phyloP scores from a whole-genome alignment of 1,139 yeast genomes.

The Lodderomyces beijingensis region DNA sequence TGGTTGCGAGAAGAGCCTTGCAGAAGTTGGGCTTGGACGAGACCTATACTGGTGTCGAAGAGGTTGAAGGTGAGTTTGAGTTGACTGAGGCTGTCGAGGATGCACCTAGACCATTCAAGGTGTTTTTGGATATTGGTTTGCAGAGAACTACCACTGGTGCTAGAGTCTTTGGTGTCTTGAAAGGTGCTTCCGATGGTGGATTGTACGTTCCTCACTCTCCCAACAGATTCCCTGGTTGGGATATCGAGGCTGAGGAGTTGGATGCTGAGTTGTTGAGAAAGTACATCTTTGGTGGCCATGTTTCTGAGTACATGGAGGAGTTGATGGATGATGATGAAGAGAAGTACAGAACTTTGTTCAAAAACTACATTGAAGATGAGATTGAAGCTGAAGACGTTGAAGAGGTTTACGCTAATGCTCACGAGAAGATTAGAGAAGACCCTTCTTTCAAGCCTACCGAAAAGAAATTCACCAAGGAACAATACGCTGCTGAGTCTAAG shows the following conservation, averaged over 20 bases:
- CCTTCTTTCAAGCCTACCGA: conserved; percentile 88
- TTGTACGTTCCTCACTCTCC: conserved; percentile 98
- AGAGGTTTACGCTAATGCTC: conserved; percentile 94
- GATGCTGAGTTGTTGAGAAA: conserved; percentile 97
- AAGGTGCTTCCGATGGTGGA: conserved; percentile 99
- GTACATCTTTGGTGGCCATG: conserved; percentile 99
- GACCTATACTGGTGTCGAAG: conserved; percentile 98
- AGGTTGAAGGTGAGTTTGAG: conserved; percentile 98
- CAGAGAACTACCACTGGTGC: conserved; percentile 99
- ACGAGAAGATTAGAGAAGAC: conserved; percentile 93
- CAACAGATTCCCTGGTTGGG: conserved; percentile 99
- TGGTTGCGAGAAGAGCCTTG: conserved; percentile 98
- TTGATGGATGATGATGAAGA: conserved; percentile 99
- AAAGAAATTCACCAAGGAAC: conserved; percentile 95
- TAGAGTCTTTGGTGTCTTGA: conserved; percentile 97
- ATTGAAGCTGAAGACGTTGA: conserved; percentile 96
- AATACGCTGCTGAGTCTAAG: conserved; percentile 95
- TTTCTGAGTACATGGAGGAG: conserved; percentile 99
- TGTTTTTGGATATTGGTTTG: conserved; percentile 98
- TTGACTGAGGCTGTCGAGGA: conserved; percentile 99
- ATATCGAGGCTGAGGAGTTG: conserved; percentile 95
- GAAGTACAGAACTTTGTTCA: conserved; percentile 95
- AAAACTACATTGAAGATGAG: conserved; percentile 94
- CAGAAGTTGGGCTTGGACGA: conserved; percentile 98
- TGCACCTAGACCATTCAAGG: conserved; percentile 99